Evolutionary conservation across 163 green algal species (phyloP).

Genomic region (Chloroidium sp.): DNA sequence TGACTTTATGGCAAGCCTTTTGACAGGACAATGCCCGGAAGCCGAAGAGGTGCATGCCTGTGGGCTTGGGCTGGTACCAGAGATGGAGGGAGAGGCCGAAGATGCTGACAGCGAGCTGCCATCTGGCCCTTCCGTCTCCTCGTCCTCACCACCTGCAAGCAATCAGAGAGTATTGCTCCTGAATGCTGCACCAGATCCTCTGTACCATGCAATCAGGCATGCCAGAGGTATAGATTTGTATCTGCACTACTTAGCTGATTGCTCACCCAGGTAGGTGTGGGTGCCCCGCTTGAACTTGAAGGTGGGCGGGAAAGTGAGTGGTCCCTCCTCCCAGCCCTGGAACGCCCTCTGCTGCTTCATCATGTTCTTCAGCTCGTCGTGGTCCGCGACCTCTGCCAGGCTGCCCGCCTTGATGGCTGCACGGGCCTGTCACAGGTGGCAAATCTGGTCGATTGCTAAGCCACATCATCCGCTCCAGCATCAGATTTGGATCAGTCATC

Average conservation of each 20-base stretch:
- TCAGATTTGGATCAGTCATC: slow-evolving; percentile 8
- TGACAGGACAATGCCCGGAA: no score
- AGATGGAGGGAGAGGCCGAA: no score
- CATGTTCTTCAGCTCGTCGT: slow-evolving; percentile 60
- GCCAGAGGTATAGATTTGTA: not conserved
- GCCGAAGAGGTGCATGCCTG: no score
- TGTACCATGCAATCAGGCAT: no score
- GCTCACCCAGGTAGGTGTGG: slow-evolving; percentile 45
- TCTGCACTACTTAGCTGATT: not conserved
- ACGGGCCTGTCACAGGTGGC: not conserved
- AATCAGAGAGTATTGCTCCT: no score
- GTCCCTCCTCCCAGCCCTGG: slow-evolving; percentile 59
- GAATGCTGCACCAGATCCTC: no score
- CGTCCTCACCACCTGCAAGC: no score
- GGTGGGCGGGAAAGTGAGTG: slow-evolving; percentile 68
- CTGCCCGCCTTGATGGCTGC: not conserved
- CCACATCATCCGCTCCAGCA: not conserved
- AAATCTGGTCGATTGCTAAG: not conserved
- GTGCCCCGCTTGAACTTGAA: slow-evolving; percentile 77
- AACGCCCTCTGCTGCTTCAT: slow-evolving; percentile 24
- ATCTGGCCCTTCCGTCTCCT: no score
- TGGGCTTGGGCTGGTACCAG: no score
- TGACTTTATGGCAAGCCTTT: no score
- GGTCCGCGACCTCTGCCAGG: slow-evolving; percentile 31
- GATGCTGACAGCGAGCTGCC: no score